Conservation (phyloP, 805 yeast genomes). For the Cyberlindnera mrakii region DNA sequence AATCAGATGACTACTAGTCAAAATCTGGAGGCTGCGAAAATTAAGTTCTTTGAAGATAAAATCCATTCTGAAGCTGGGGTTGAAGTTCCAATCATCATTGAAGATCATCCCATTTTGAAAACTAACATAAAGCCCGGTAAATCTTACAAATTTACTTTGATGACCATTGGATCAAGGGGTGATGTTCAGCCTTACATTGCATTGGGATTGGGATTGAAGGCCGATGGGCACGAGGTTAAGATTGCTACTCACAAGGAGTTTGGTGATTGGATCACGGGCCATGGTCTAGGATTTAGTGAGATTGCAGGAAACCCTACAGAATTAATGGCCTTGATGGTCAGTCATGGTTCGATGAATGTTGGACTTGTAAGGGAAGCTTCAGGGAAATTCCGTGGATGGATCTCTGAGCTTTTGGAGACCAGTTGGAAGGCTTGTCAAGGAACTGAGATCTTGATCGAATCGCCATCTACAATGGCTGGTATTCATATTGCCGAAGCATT, state of each 20-base stretch:
- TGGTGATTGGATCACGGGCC: constrained; percentile 60
- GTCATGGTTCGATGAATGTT: constrained; percentile 82
- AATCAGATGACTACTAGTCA: constrained; percentile 19
- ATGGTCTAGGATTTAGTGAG: constrained; percentile 62
- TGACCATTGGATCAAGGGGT: constrained; percentile 93
- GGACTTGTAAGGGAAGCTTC: constrained; percentile 81
- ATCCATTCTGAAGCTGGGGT: constrained; percentile 53
- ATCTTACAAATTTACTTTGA: constrained; percentile 52
- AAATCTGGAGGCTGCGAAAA: constrained; percentile 47
- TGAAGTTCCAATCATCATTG: constrained; percentile 63
- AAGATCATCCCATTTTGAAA: constrained; percentile 51
- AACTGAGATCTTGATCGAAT: constrained; percentile 79
- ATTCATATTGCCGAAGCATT: constrained; percentile 92
- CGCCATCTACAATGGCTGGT: constrained; percentile 97
- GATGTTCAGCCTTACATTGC: constrained; percentile 97
- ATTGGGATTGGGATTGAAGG: constrained; percentile 66
- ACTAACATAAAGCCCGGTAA: constrained; percentile 48
- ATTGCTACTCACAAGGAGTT: constrained; percentile 88
- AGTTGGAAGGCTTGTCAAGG: constrained; percentile 86
- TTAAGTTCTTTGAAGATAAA: constrained; percentile 62
- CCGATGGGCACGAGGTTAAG: constrained; percentile 78
- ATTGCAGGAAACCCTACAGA: constrained; percentile 93
- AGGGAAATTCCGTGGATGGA: constrained; percentile 75
- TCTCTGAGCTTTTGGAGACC: constrained; percentile 58
- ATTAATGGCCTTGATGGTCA: constrained; percentile 87